phyloP scores from a whole-genome alignment of 176 grass and related monocot genomes.

The Musa acuminata region DNA sequence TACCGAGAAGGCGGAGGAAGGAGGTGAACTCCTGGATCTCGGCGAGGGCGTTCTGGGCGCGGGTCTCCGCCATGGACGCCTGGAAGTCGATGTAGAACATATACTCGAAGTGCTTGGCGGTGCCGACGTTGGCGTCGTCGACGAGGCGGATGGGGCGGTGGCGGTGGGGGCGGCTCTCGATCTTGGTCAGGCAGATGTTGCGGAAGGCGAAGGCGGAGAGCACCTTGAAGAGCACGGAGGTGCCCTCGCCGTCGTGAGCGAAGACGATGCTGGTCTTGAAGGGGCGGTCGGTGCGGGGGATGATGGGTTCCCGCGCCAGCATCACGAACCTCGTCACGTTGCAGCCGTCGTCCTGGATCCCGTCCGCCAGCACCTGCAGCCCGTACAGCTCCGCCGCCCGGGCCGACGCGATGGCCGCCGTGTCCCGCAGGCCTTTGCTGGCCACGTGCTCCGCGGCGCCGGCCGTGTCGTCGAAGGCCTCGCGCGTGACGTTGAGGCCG shows the following conservation, averaged over 20 bases:
- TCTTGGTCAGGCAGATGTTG: constrained; percentile 33
- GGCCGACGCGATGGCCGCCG: constrained; percentile 59
- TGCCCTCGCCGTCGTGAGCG: constrained; percentile 18
- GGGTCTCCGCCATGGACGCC: constrained; percentile 30
- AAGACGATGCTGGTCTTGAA: constrained; percentile 11
- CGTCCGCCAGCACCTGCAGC: constrained; percentile 56
- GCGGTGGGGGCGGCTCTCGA: constrained; percentile 34
- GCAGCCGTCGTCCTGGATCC: constrained; percentile 18
- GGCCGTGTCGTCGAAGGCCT: constrained; percentile 79
- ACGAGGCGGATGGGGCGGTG: constrained; percentile 31
- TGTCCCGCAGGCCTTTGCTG: constrained; percentile 34
- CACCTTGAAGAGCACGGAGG: constrained; percentile 36
- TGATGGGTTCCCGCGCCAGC: constrained; percentile 5
- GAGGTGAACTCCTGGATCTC: constrained; percentile 20
- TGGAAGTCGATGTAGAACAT: constrained; percentile 41
- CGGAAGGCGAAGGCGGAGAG: constrained; percentile 35
- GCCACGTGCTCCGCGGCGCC: constrained; percentile 71
- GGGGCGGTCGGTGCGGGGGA: constrained; percentile 9
- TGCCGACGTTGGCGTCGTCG: constrained; percentile 28
- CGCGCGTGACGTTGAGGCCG: constrained; percentile 75
- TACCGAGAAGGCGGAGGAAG: constrained; percentile 20
- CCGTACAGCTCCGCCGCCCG: constrained; percentile 75
- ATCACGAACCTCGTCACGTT: constrained; percentile 17
- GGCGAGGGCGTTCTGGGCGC: constrained; percentile 15
- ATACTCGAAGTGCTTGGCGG: constrained; percentile 40